Conservation (phyloP, 306 rosid species). For the Ammopiptanthus mongolicus region DNA sequence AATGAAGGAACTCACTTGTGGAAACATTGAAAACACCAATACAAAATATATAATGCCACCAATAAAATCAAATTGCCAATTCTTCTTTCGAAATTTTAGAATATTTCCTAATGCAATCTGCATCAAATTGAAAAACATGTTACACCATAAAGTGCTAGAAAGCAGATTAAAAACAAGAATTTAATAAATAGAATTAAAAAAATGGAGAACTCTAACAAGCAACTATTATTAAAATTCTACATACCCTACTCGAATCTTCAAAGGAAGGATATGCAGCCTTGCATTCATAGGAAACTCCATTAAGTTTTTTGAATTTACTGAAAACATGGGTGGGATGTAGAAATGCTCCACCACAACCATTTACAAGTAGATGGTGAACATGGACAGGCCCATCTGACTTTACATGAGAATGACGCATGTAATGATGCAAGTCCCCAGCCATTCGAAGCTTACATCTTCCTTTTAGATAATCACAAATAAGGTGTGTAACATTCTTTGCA, state of each 20-base stretch:
- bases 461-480: constrained; percentile 73
- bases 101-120: constrained; percentile 97
- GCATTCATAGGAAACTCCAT: constrained; percentile 72
- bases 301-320: constrained; percentile 54
- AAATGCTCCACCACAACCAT: constrained; percentile 99
- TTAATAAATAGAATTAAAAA: neutral
- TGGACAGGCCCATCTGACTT: constrained; percentile 71
- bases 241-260: constrained; percentile 91
- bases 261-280: constrained; percentile 94
- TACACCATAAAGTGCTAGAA: constrained; percentile 11
- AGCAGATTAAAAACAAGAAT: constrained; percentile 1
- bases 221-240: constrained; percentile 14
- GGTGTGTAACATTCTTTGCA: constrained; percentile 83
- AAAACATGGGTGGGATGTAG: constrained; percentile 97
- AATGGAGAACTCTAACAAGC: constrained; percentile 8
- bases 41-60: constrained; percentile 96
- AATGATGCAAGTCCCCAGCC: constrained; percentile 99
- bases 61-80: constrained; percentile 99
- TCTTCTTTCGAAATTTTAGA: constrained; percentile 91
- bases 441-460: constrained; percentile 95
- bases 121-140: constrained; percentile 15
- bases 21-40: constrained; percentile 89
- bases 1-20: constrained; percentile 59
- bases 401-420: constrained; percentile 92
- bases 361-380: constrained; percentile 80